Evolutionary conservation across 2,329 filamentous ascomycete species (phyloP).

Genomic region (Microthyrium microscopicum): DNA sequence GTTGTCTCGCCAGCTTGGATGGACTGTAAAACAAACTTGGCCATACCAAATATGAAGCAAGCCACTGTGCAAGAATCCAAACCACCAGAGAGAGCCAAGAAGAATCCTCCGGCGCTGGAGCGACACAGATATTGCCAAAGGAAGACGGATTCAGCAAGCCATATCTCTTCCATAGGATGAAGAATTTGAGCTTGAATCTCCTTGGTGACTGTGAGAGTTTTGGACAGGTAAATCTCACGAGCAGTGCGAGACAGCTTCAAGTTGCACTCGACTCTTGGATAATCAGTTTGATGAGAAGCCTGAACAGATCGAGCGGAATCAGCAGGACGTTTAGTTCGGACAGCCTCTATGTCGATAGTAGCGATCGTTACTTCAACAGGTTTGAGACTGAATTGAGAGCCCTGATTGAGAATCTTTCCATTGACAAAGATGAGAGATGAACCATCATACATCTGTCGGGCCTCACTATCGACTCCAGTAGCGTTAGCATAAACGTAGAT

Average conservation of each 20-base stretch:
- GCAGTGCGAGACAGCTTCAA: conserved; percentile 27
- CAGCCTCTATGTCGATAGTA: conserved; percentile 48
- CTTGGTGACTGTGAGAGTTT: no score
- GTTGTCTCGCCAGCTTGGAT: no score
- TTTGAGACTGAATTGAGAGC: conserved; percentile 45
- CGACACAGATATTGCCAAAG: conserved; percentile 47
- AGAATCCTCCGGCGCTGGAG: conserved; percentile 35
- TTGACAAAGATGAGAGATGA: conserved; percentile 42
- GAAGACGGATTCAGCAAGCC: conserved; percentile 46
- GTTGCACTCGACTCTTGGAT: conserved; percentile 28
- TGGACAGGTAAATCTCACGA: no score
- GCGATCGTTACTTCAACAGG: conserved; percentile 38
- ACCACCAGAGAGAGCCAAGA: conserved; percentile 42
- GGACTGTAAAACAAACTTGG: no score
- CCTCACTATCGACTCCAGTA: conserved; percentile 27
- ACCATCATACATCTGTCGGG: conserved; percentile 43
- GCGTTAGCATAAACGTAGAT: conserved; percentile 50
- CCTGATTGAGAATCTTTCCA: conserved; percentile 47
- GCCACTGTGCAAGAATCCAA: conserved; percentile 44
- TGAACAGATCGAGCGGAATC: no score
- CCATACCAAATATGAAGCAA: no score
- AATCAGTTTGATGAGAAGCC: conserved; percentile 25
- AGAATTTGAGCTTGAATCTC: conserved; percentile 37
- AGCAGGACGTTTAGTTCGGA: conserved; percentile 41
- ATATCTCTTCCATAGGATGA: conserved; percentile 40